Percentiles rank a stretch among this genome's conserved stretches.
phyloP scores from a whole-genome alignment of 257 asterid genomes.

The Craterostigma plantagineum region DNA sequence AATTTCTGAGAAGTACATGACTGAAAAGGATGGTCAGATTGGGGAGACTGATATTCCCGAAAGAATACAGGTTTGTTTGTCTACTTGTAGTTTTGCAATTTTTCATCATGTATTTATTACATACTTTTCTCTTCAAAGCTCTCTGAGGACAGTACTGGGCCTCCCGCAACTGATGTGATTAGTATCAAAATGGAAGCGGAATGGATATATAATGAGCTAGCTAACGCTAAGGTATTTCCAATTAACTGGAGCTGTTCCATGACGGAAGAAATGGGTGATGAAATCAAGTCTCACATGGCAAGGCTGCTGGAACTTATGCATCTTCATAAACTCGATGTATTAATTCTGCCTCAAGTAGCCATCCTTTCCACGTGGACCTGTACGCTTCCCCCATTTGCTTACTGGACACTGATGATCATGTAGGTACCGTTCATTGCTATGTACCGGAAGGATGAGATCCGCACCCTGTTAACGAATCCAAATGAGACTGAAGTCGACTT shows the following conservation, averaged over 20 bases:
- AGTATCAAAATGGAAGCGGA: conserved; percentile 61
- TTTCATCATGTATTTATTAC: not conserved
- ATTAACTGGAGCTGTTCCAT: conserved; percentile 13
- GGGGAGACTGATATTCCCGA: conserved; percentile 72
- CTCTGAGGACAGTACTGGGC: conserved; percentile 70
- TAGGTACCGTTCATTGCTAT: conserved; percentile 90
- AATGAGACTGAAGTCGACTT: conserved; percentile 32
- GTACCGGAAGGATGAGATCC: conserved; percentile 86
- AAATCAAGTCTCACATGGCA: conserved; percentile 55
- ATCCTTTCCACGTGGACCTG: too few species aligned
- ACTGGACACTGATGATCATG: not conserved
- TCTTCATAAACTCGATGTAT: conserved; percentile 69
- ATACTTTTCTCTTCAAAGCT: conserved; percentile 21
- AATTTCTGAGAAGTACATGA: conserved; percentile 84
- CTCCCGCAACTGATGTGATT: conserved; percentile 48
- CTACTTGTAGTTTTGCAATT: not conserved
- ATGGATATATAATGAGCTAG: conserved; percentile 78
- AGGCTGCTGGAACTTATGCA: conserved; percentile 70
- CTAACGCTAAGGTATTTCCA: conserved; percentile 33
- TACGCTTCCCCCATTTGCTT: too few species aligned
- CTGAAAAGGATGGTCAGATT: conserved; percentile 59
- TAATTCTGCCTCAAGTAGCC: conserved; percentile 9
- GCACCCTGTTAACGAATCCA: conserved; percentile 61
- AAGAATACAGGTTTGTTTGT: conserved; percentile 72
- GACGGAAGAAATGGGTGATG: conserved; percentile 38